Evolutionary conservation across 805 yeast species (phyloP).

Genomic region (Alloascoidea hylecoeti): DNA sequence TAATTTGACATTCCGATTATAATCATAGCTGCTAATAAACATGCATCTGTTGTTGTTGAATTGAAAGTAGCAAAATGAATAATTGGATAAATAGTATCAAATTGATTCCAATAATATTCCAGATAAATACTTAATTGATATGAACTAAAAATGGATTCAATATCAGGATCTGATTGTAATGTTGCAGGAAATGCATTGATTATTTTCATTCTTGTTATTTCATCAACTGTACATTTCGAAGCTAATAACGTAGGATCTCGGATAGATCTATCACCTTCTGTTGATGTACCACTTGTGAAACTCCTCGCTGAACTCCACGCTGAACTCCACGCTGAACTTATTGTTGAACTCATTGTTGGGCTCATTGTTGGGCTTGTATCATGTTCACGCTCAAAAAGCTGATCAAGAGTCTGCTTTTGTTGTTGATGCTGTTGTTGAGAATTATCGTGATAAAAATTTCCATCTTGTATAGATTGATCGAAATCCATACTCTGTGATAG

Average conservation of each 20-base stretch:
- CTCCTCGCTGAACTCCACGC: neutral
- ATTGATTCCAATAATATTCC: slow-evolving; percentile 20
- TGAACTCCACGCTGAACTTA: neutral
- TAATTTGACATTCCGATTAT: slow-evolving; percentile 18
- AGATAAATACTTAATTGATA: slow-evolving; percentile 11
- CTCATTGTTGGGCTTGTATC: no score
- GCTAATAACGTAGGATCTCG: neutral
- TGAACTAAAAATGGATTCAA: neutral
- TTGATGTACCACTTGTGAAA: neutral
- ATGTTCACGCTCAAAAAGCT: no score
- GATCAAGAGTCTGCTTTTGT: no score
- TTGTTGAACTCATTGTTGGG: neutral
- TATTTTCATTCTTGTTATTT: neutral
- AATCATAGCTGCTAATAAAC: slow-evolving; percentile 13
- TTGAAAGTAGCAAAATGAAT: slow-evolving; percentile 22
- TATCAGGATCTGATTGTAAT: neutral
- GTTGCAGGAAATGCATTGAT: neutral
- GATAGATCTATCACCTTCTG: neutral
- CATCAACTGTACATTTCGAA: neutral
- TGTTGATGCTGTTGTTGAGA: no score
- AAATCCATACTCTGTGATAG: no score
- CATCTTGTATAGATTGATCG: neutral
- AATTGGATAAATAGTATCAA: slow-evolving; percentile 23
- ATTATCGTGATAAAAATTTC: neutral
- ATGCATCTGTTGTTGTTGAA: slow-evolving; percentile 11